phyloP scores from a whole-genome alignment of 805 yeast genomes.

The Yamadazyma endophytica region DNA sequence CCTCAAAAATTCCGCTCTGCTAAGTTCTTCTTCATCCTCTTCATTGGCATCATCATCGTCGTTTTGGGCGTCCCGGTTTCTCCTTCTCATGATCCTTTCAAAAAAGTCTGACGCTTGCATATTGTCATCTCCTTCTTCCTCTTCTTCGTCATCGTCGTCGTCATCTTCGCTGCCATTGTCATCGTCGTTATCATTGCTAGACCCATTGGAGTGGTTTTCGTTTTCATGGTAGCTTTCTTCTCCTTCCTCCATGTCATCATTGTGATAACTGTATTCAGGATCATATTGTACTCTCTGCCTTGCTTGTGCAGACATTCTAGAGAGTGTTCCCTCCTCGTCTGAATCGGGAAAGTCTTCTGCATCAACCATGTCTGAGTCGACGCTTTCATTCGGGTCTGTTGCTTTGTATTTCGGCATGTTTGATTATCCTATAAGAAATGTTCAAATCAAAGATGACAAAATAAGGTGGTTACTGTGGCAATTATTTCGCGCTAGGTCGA shows the following conservation, averaged over 20 bases:
- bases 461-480: no score
- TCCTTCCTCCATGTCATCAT: conserved; percentile 5
- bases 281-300: conserved; percentile 12
- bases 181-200: conserved; percentile 14
- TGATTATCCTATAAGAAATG: no score
- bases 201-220: conserved; percentile 15
- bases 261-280: conserved; percentile 1
- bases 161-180: conserved; percentile 6
- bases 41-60: conserved; percentile 12
- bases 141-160: conserved; percentile 3
- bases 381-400: background rate
- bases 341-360: conserved; percentile 10
- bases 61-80: background rate
- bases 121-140: conserved; percentile 3
- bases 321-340: conserved; percentile 26
- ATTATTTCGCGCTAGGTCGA: no score
- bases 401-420: no score
- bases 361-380: conserved; percentile 8
- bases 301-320: conserved; percentile 37
- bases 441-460: no score
- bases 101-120: conserved; percentile 16
- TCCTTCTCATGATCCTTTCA: conserved; percentile 14
- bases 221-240: conserved; percentile 3
- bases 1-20: conserved; percentile 20
- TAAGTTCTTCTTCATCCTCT: conserved; percentile 16